Base-by-base conservation (phyloP, 2,329 filamentous ascomycete genomes). In the Colletotrichum spaethianum region DNA sequence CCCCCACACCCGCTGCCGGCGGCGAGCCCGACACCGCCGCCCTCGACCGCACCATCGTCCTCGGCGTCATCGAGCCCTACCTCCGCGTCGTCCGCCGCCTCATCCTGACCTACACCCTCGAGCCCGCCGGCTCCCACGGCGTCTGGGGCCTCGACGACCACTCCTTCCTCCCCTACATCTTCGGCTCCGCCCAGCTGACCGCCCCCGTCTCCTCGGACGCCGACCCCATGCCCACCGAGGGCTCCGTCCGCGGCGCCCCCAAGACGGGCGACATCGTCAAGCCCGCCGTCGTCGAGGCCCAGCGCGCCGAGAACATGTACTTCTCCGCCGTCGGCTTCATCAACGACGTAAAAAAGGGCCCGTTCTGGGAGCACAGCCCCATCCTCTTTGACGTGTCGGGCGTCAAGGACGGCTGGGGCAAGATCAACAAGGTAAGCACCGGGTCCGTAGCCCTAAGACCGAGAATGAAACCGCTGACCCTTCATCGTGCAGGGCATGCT, bases 111-210 rank as follows among this genome's bases (percentile, higher is more conserved):
- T 99, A 98, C 80, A 98, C 92, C 0, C 89, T 99, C 26, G 96
- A 99, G 79, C 96, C 96, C 4, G 96, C 96, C 7, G 96, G 96
- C 2, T 97, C 96, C 1, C 96, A 98, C 79, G 96, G 96, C 3
- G 96, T 99, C 26, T 99, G 96, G 96, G 96, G 96, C 26, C 87
- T 99, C n/a, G 96, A 99, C 80, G 96, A 99, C 81, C 96, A 99
- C 82, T 95, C 91, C 11, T 98, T 99, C 80, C 82, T 96, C 33
- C 93, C 96, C 0, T 99, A 98, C 81, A 94, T 99, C 68, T 95
- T 98, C 75, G 96, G 96, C 40, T 98, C 95, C 2, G 95, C 96
- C 0, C 96, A 99, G 80, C 86, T 97, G 50, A 93, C 93, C 12
- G 92, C 94, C 0, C 89, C 95, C 1, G 93, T 98, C 74, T 84